Evolutionary conservation across 768 basidiomycete species (phyloP).

Genomic region (Suillus discolor): DNA sequence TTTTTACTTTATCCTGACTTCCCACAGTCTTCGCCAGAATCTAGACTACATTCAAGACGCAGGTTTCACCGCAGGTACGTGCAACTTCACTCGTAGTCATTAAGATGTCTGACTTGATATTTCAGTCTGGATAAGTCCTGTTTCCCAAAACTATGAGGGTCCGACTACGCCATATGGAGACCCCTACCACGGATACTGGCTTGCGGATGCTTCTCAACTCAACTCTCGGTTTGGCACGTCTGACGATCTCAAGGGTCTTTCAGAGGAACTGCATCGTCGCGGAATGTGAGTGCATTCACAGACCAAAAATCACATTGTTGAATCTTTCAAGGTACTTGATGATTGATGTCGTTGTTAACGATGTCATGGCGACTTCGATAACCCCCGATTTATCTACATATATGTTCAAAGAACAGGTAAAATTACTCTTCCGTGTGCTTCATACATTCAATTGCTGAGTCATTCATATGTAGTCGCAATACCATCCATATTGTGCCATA

Average conservation of each 20-base stretch:
- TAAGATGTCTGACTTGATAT: constrained; percentile 6
- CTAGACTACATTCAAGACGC: constrained; percentile 86
- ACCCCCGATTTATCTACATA: constrained; percentile 66
- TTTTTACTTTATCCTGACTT: constrained; percentile 6
- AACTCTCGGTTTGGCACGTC: constrained; percentile 74
- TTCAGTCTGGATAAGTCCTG: constrained; percentile 82
- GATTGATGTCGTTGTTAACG: constrained; percentile 86
- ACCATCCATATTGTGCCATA: constrained; percentile 80
- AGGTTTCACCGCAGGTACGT: constrained; percentile 75
- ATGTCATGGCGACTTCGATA: constrained; percentile 73
- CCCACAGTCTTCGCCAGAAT: constrained; percentile 59
- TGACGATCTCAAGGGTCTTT: constrained; percentile 70
- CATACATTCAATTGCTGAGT: neutral
- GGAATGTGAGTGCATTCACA: constrained; percentile 54
- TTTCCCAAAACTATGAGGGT: constrained; percentile 77
- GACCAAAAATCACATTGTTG: constrained; percentile 21
- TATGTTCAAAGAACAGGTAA: constrained; percentile 66
- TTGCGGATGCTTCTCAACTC: constrained; percentile 64
- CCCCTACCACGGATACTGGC: constrained; percentile 88
- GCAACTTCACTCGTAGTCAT: neutral
- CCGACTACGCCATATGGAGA: constrained; percentile 74
- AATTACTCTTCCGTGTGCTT: constrained; percentile 16
- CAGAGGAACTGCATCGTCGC: constrained; percentile 64
- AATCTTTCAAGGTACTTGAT: constrained; percentile 61
- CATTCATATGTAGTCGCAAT: constrained; percentile 48